Percentiles rank a stretch among this genome's conserved stretches.
These are phyloP conservation scores for Aquilaria agallochum DNA, from an alignment of 441 rosid species.

Conservation along the genomic window DNA sequence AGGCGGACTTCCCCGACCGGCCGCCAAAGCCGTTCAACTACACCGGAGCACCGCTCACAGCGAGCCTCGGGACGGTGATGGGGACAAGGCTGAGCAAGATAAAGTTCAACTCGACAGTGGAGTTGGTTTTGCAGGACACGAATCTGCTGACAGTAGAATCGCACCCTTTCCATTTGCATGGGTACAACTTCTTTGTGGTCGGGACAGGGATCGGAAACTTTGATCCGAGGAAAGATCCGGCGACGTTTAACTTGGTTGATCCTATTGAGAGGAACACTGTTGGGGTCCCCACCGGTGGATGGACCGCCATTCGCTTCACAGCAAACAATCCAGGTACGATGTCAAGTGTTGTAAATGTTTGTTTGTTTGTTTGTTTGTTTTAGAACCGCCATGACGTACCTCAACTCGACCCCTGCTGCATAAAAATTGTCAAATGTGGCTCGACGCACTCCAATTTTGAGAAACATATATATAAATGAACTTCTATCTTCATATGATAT, in stretches of 20 bases:
- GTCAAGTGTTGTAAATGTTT: no score
- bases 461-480: no score
- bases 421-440: no score
- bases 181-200: slow-evolving; percentile 61
- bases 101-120: slow-evolving; percentile 47
- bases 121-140: slow-evolving; percentile 60
- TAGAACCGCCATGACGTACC: no score
- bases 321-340: slow-evolving; percentile 65
- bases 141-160: slow-evolving; percentile 45
- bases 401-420: no score
- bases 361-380: no score
- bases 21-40: slow-evolving; percentile 59
- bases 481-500: no score
- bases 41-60: slow-evolving; percentile 48
- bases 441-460: no score
- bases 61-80: slow-evolving; percentile 20
- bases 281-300: slow-evolving; percentile 3
- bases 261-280: slow-evolving; percentile 62
- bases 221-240: slow-evolving; percentile 43
- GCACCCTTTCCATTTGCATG: slow-evolving; percentile 80
- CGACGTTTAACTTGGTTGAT: slow-evolving; percentile 51
- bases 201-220: slow-evolving; percentile 62
- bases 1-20: slow-evolving; percentile 50
- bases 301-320: slow-evolving; percentile 58
- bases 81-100: slow-evolving; percentile 51